phyloP scores from a whole-genome alignment of 768 basidiomycete genomes.

The Russula virescens region DNA sequence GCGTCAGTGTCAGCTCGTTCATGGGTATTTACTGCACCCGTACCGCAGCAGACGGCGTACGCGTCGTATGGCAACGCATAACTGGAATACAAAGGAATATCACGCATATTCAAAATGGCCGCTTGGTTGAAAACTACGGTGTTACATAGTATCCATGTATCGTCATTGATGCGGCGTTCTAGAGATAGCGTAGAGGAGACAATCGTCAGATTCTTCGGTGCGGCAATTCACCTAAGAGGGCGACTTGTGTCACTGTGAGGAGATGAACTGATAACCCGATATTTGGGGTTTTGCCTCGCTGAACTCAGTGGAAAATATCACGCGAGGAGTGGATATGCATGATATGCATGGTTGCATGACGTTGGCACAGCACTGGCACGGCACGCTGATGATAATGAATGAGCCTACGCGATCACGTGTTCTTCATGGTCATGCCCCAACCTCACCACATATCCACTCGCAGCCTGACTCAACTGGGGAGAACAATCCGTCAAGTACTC shows the following conservation, averaged over 20 bases:
- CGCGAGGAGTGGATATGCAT: no score
- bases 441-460: background rate
- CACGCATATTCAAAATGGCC: background rate
- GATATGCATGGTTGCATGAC: no score
- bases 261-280: background rate
- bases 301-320: background rate
- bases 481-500: conserved; percentile 23
- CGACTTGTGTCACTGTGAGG: background rate
- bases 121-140: background rate
- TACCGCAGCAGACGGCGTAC: background rate
- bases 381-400: no score
- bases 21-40: background rate
- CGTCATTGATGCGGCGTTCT: background rate
- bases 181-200: no score
- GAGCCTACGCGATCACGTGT: conserved; percentile 5
- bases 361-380: no score
- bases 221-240: background rate
- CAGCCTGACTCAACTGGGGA: conserved; percentile 14
- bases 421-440: background rate
- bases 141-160: background rate
- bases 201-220: background rate
- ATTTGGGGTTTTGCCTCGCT: background rate
- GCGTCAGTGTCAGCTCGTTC: background rate
- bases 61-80: background rate
- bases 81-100: background rate